A percentile compares a stretch with the other conserved stretches of the same genome.
Conservation (phyloP, 2,329 filamentous ascomycete genomes). For the Claviceps africana region DNA sequence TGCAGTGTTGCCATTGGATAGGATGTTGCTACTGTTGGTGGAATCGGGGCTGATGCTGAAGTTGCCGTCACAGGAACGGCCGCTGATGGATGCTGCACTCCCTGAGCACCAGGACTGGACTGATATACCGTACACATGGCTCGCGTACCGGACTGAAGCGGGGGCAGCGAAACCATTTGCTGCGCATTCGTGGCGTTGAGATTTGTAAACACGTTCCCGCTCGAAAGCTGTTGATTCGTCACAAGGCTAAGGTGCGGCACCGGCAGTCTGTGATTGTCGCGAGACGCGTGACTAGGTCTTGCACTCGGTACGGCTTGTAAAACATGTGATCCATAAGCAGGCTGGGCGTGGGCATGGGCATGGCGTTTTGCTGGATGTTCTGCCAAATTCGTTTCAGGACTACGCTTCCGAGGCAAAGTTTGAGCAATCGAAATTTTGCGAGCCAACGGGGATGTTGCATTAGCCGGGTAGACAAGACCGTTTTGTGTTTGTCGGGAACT, state of each 20-base stretch:
- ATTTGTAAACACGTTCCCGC: constrained; percentile 25
- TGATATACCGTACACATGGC: constrained; percentile 69
- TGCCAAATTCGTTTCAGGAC: constrained; percentile 32
- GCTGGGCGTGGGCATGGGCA: constrained; percentile 9
- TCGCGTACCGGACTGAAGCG: constrained; percentile 45
- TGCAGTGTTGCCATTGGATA: constrained; percentile 11
- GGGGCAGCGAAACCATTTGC: constrained; percentile 42
- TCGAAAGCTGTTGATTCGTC: constrained; percentile 28
- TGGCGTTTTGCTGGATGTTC: constrained; percentile 43
- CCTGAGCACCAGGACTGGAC: constrained; percentile 27
- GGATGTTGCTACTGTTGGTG: constrained; percentile 3
- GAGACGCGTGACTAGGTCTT: constrained; percentile 10
- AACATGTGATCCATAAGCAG: constrained; percentile 8
- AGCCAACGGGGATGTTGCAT: constrained; percentile 33
- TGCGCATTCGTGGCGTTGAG: constrained; percentile 21
- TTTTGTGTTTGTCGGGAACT: constrained; percentile 21
- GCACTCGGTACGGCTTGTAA: constrained; percentile 6
- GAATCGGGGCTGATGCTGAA: constrained; percentile 10
- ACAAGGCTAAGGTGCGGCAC: constrained; percentile 59
- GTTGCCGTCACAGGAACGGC: constrained; percentile 13
- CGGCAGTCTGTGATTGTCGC: constrained; percentile 37
- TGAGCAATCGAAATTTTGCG: constrained; percentile 30
- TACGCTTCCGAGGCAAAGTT: constrained; percentile 33
- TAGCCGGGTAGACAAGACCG: constrained; percentile 26
- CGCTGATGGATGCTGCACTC: constrained; percentile 24